These are phyloP conservation scores for Ziziphus jujuba DNA, from an alignment of 306 rosid species.

Conservation along the genomic window DNA sequence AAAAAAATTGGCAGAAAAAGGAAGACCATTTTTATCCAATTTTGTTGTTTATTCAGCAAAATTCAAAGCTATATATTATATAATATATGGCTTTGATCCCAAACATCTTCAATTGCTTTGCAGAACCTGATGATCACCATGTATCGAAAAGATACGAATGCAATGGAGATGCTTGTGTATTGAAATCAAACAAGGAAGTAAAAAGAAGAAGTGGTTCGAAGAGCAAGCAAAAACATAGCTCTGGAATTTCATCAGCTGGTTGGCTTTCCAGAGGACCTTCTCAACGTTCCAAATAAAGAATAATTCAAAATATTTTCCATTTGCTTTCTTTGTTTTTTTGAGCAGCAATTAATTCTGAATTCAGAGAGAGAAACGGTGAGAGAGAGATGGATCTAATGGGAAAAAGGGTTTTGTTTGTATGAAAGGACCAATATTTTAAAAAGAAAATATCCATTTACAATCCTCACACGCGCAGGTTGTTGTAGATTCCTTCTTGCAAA, in stretches of 20 bases:
- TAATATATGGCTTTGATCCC: slow-evolving; percentile 47
- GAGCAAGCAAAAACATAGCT: slow-evolving; percentile 18
- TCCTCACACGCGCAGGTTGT: no score
- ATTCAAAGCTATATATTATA: not conserved
- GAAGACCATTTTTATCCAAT: not conserved
- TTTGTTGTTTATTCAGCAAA: not conserved
- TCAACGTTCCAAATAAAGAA: not conserved
- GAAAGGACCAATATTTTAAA: no score
- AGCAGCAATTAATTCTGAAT: no score
- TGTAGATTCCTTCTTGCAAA: no score
- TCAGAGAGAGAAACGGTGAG: no score
- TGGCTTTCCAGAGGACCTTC: slow-evolving; percentile 21
- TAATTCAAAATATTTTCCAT: not conserved
- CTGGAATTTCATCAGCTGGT: slow-evolving; percentile 15
- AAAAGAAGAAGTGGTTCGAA: not conserved
- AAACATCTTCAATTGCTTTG: slow-evolving; percentile 57
- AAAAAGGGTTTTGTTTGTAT: no score
- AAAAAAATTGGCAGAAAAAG: not conserved
- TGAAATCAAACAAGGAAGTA: slow-evolving; percentile 17
- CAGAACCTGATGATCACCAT: slow-evolving; percentile 18
- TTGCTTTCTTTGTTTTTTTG: not conserved
- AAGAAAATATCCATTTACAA: no score
- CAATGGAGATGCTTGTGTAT: slow-evolving; percentile 59
- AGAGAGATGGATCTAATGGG: no score
- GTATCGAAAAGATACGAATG: slow-evolving; percentile 42